Conservation (phyloP, 2,329 filamentous ascomycete genomes). For the Stagonosporopsis tanaceti region DNA sequence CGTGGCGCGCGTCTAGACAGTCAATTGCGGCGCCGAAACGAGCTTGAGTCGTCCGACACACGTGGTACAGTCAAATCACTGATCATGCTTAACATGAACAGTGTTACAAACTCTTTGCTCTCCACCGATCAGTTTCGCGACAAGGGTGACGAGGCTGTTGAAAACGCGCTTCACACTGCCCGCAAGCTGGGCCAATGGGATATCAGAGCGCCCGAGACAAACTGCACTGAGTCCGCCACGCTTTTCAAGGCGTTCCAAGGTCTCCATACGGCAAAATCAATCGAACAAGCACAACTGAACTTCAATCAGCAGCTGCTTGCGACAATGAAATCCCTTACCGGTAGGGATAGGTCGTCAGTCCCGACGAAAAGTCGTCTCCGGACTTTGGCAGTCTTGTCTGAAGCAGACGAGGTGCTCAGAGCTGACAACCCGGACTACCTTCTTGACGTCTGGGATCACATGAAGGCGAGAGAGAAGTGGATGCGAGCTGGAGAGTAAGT, state of each 20-base stretch:
- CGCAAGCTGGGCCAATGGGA: conserved; percentile 92
- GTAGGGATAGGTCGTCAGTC: conserved; percentile 35
- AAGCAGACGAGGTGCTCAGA: conserved; percentile 79
- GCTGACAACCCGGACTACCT: conserved; percentile 68
- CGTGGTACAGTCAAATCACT: conserved; percentile 78
- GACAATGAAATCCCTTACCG: conserved; percentile 51
- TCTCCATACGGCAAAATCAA: conserved; percentile 71
- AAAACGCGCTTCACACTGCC: conserved; percentile 80
- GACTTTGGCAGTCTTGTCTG: conserved; percentile 74
- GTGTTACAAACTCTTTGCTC: conserved; percentile 81
- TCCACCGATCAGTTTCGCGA: conserved; percentile 70
- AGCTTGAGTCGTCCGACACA: conserved; percentile 65
- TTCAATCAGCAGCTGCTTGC: conserved; percentile 69
- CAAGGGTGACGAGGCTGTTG: conserved; percentile 65
- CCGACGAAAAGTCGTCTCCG: conserved; percentile 39
- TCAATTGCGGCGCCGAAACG: conserved; percentile 71
- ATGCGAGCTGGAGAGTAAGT: conserved; percentile 81
- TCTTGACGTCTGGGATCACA: conserved; percentile 66
- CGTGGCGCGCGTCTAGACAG: conserved; percentile 91
- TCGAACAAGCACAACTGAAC: conserved; percentile 61
- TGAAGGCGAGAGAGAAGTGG: conserved; percentile 75
- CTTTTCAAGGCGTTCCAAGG: conserved; percentile 84
- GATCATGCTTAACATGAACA: conserved; percentile 81
- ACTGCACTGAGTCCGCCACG: conserved; percentile 70
- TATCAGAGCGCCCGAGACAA: conserved; percentile 73